Evolutionary conservation across 495 filamentous ascomycete genomes (phyloP).

Genomic region (Darksidea phi): DNA sequence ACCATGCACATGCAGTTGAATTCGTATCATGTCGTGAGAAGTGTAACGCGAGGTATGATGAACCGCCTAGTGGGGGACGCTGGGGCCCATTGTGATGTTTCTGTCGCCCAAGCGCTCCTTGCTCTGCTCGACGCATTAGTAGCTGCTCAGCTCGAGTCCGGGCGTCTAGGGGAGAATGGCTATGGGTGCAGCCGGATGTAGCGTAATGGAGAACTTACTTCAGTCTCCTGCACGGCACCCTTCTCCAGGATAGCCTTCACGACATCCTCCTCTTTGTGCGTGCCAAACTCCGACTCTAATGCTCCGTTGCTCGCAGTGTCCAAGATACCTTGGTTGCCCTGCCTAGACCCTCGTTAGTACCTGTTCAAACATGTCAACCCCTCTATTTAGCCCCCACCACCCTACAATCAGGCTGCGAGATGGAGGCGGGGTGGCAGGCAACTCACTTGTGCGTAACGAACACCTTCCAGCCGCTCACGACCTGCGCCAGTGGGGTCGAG

Average conservation of each 20-base stretch:
- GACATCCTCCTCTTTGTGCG: conserved; percentile 69
- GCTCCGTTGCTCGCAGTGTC: conserved; percentile 69
- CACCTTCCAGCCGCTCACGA: conserved; percentile 86
- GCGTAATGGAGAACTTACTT: conserved; percentile 27
- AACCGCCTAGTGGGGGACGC: conserved; percentile 43
- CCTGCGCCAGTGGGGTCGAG: conserved; percentile 73
- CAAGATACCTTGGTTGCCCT: conserved; percentile 78
- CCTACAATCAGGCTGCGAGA: neutral
- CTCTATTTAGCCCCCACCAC: neutral
- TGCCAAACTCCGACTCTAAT: conserved; percentile 87
- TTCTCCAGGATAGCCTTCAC: conserved; percentile 76
- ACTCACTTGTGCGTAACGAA: conserved; percentile 89
- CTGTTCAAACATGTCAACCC: conserved; percentile 3
- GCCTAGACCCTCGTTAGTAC: conserved; percentile 51
- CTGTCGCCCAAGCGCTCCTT: conserved; percentile 47
- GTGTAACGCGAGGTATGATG: neutral
- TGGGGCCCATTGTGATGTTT: conserved; percentile 49
- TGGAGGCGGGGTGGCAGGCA: neutral
- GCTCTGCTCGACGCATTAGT: conserved; percentile 30
- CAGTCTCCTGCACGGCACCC: conserved; percentile 50
- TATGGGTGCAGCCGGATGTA: neutral
- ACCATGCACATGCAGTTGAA: neutral
- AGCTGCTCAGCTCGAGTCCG: neutral
- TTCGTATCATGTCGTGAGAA: conserved; percentile 1
- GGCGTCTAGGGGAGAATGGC: neutral